Evolutionary conservation across 176 grass and related monocot genomes (phyloP), one percentile per base, ranked within the genome.

Genomic region (Triticum aestivum): DNA sequence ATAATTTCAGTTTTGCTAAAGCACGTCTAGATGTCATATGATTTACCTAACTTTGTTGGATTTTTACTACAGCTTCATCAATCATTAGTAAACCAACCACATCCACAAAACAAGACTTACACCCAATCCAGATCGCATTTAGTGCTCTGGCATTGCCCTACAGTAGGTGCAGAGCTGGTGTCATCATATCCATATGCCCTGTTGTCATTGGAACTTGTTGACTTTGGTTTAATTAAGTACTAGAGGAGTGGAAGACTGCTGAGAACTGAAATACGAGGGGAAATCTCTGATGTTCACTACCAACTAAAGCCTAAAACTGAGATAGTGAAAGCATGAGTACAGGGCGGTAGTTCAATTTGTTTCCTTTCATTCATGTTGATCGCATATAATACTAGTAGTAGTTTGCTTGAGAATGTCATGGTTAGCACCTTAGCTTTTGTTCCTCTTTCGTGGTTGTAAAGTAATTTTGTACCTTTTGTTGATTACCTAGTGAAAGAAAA

Each of bases 331-430:
- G 21, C 18, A 26, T 59, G 33, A 27, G 54, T 35, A 59, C 67
- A 18, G 27, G 7, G 7, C 4, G 23, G 39, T 34, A 6, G 21
- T 12, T 68, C 14, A 33, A 33, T 67, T 30, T 20, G 3, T 66
- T 81, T 30, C 39, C 6, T n/a, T 7, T 17, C 38, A 14, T 67
- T 7, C 13, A 18, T 69, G 51, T 42, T 29, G 59, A 8, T 29
- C 74, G 6, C 52, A 26, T 13, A 15, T 81, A 26, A 17, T 14
- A 11, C 34, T 15, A 21, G n/a, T 26, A 21, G 11, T 26, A 14
- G 11, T 82, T 87, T 11, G 66, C 11, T 83, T 59, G n/a, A 71
- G n/a, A 71, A 38, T 27, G 49, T 26, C 21, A 72, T 27, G 65
- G 32, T 82, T 56, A 33, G 6, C 11, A 14, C 32, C 29, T 54